phyloP scores from a whole-genome alignment of 2,329 filamentous ascomycete genomes.

The Coniochaeta hoffmannii region DNA sequence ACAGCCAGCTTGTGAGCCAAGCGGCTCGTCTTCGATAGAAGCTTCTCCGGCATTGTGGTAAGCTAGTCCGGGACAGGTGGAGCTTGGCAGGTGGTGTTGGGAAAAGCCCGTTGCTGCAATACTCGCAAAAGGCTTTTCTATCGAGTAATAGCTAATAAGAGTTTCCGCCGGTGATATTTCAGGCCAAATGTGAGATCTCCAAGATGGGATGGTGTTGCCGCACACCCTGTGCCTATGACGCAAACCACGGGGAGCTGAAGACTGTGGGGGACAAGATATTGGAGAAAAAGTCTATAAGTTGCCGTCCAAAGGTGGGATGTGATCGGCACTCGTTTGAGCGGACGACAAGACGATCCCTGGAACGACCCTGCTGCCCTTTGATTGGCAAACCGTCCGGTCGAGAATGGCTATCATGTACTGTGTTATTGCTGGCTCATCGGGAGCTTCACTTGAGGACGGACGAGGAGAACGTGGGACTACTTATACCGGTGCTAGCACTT shows the following conservation, averaged over 20 bases:
- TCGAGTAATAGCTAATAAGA: neutral
- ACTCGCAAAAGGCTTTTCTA: neutral
- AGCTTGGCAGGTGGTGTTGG: neutral
- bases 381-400: neutral
- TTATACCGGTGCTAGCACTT: neutral
- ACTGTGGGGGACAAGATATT: neutral
- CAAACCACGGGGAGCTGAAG: neutral
- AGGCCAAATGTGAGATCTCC: neutral
- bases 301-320: neutral
- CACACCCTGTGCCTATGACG: neutral
- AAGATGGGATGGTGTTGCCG: neutral
- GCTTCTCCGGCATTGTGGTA: conserved; percentile 21
- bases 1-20: conserved; percentile 60
- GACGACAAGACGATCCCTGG: neutral
- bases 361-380: no score
- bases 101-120: neutral
- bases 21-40: conserved; percentile 28
- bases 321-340: neutral
- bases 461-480: neutral
- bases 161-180: neutral
- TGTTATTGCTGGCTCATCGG: neutral
- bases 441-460: neutral
- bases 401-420: neutral
- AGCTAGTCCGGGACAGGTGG: neutral
- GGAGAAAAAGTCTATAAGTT: neutral